These are phyloP conservation scores for Neurospora discreta DNA, from an alignment of 495 filamentous ascomycete genomes.

Conservation along the genomic window DNA sequence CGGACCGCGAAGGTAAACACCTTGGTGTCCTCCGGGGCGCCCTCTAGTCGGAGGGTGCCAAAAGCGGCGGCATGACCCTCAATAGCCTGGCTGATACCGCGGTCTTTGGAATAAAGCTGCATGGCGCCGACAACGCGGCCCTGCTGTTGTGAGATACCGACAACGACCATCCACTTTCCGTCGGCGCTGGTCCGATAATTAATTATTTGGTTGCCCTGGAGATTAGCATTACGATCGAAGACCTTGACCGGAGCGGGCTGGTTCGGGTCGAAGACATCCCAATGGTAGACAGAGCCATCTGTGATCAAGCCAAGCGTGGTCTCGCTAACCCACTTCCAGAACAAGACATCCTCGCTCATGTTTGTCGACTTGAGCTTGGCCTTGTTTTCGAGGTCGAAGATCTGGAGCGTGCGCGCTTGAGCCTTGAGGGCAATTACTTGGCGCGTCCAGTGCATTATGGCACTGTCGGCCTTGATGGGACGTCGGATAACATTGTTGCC, in stretches of 20 bases:
- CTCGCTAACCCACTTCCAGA: slow-evolving; percentile 98
- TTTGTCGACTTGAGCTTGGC: slow-evolving; percentile 86
- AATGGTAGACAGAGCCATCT: slow-evolving; percentile 84
- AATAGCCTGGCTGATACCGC: slow-evolving; percentile 94
- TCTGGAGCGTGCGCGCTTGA: slow-evolving; percentile 83
- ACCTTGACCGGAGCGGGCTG: slow-evolving; percentile 74
- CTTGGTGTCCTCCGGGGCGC: slow-evolving; percentile 80
- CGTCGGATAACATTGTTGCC: slow-evolving; percentile 83
- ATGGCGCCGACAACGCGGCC: slow-evolving; percentile 90
- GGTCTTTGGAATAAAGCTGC: slow-evolving; percentile 92
- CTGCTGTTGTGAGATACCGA: slow-evolving; percentile 87
- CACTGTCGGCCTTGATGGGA: slow-evolving; percentile 98
- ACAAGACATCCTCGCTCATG: slow-evolving; percentile 94
- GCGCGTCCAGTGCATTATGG: slow-evolving; percentile 96
- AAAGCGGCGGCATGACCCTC: slow-evolving; percentile 97
- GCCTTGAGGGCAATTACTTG: slow-evolving; percentile 96
- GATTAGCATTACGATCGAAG: slow-evolving; percentile 85
- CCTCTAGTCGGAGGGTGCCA: slow-evolving; percentile 77
- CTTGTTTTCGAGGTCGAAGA: slow-evolving; percentile 87
- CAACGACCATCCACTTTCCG: slow-evolving; percentile 95
- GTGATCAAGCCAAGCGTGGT: slow-evolving; percentile 80
- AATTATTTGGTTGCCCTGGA: slow-evolving; percentile 96
- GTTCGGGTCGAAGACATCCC: slow-evolving; percentile 80
- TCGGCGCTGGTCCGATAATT: slow-evolving; percentile 96
- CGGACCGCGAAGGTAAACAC: slow-evolving; percentile 95